Conservation (phyloP, 2,329 filamentous ascomycete species). For the Colletotrichum sp. region DNA sequence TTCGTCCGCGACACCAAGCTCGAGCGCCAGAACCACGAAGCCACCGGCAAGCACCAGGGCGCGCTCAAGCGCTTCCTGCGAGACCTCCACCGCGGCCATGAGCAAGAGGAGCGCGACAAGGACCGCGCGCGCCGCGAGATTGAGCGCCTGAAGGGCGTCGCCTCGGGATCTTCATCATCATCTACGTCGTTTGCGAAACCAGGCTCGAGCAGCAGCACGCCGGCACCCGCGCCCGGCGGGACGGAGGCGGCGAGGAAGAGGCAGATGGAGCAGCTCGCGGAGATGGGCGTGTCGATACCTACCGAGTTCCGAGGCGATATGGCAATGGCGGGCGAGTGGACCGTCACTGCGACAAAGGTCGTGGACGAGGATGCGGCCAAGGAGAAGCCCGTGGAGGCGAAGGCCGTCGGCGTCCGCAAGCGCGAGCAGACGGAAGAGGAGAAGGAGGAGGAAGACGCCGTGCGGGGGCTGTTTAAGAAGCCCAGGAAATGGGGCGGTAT, state of each 20-base stretch:
- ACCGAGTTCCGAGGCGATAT: conserved; percentile 79
- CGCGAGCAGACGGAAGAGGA: conserved; percentile 64
- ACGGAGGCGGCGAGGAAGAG: conserved; percentile 74
- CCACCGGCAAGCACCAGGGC: conserved; percentile 82
- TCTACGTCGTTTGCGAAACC: conserved; percentile 32
- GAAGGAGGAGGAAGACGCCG: conserved; percentile 63
- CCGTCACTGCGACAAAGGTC: conserved; percentile 69
- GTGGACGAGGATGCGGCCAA: conserved; percentile 49
- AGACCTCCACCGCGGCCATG: conserved; percentile 84
- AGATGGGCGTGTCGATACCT: conserved; percentile 85
- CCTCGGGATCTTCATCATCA: conserved; percentile 48
- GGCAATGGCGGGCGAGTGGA: conserved; percentile 91
- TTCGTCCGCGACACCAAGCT: conserved; percentile 93
- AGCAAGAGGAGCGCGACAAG: conserved; percentile 80
- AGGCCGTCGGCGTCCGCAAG: conserved; percentile 66
- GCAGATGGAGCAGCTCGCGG: conserved; percentile 87
- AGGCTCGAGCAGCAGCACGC: conserved; percentile 10
- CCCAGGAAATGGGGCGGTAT: conserved; percentile 58
- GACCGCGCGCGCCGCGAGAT: conserved; percentile 85
- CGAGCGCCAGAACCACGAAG: conserved; percentile 88
- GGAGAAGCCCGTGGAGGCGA: conserved; percentile 46
- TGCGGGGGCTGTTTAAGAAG: conserved; percentile 66
- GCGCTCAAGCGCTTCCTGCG: conserved; percentile 88
- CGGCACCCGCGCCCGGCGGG: conserved; percentile 25
- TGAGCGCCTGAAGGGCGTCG: conserved; percentile 81